Conservation (phyloP, 805 yeast genomes). For the Barnettozyma sp. region DNA sequence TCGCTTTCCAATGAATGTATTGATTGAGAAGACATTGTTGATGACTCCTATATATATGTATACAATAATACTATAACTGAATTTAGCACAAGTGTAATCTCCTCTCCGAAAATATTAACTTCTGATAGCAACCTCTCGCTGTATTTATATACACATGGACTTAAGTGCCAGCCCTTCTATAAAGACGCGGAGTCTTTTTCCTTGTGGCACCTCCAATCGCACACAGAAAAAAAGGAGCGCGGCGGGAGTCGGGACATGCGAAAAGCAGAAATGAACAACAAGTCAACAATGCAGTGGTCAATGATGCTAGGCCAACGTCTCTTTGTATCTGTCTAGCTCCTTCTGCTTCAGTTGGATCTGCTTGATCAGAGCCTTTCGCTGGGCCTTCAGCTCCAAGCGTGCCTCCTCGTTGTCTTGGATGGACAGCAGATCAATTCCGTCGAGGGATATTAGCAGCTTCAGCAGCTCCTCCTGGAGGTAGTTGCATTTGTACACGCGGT, state of each 20-base stretch:
- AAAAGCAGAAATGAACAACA: not conserved
- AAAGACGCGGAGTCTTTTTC: slow-evolving; percentile 4
- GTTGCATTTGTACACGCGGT: slow-evolving; percentile 39
- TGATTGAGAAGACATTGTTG: too few species aligned
- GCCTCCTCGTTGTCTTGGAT: slow-evolving; percentile 29
- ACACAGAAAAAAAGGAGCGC: not conserved
- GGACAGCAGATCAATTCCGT: slow-evolving; percentile 43
- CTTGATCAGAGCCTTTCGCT: slow-evolving; percentile 54
- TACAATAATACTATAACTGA: too few species aligned
- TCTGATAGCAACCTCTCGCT: too few species aligned
- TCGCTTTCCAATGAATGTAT: slow-evolving; percentile 16
- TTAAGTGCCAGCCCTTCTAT: slow-evolving; percentile 3
- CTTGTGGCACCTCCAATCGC: not conserved
- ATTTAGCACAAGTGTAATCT: too few species aligned
- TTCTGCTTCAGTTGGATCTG: slow-evolving; percentile 38
- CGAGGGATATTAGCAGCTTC: slow-evolving; percentile 59
- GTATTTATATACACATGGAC: slow-evolving; percentile 2
- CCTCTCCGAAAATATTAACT: too few species aligned
- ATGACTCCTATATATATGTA: too few species aligned
- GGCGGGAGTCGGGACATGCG: too few species aligned
- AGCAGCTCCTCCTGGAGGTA: slow-evolving; percentile 58
- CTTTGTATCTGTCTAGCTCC: slow-evolving; percentile 15
- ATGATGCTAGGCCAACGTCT: not conserved
- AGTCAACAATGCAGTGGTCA: not conserved
- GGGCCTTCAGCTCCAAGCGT: slow-evolving; percentile 43